phyloP scores from a whole-genome alignment of 148 eudicot genomes.

The Tetragonia tetragonoides region DNA sequence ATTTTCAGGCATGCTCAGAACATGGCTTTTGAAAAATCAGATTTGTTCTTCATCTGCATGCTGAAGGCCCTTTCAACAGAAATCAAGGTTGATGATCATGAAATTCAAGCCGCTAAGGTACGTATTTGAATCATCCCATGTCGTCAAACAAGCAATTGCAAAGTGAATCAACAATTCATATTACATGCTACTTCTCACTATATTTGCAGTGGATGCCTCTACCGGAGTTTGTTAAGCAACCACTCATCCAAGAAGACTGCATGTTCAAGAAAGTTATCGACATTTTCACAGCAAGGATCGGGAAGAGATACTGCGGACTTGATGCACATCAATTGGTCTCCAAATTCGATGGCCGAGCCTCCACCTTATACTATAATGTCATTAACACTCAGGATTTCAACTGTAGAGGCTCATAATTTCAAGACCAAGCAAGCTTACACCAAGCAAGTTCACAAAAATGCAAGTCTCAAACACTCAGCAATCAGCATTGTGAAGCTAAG shows the following conservation, averaged over 20 bases:
- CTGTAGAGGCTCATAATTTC: constrained; percentile 41
- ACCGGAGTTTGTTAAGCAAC: constrained; percentile 65
- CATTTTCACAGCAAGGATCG: constrained; percentile 63
- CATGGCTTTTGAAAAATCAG: constrained; percentile 86
- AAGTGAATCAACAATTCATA: neutral
- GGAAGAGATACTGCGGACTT: constrained; percentile 71
- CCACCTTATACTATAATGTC: constrained; percentile 69
- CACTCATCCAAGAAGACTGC: constrained; percentile 59
- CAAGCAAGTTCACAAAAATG: neutral
- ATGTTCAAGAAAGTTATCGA: constrained; percentile 76
- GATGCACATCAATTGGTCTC: constrained; percentile 60
- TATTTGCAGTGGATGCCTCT: constrained; percentile 89
- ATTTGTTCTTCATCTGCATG: constrained; percentile 87
- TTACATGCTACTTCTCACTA: neutral
- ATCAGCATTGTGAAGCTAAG: neutral
- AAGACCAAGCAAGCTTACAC: neutral
- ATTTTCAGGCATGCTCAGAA: constrained; percentile 76
- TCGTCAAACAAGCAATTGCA: neutral
- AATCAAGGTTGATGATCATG: constrained; percentile 68
- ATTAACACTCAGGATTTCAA: constrained; percentile 41
- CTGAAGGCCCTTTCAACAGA: constrained; percentile 60
- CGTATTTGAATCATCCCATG: neutral
- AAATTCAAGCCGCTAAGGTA: constrained; percentile 86
- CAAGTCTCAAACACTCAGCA: neutral
- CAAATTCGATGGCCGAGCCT: constrained; percentile 59